Percentiles rank a stretch among this genome's conserved stretches.
phyloP scores from a whole-genome alignment of 2,329 filamentous ascomycete species.

The Cladorrhinum sp. region DNA sequence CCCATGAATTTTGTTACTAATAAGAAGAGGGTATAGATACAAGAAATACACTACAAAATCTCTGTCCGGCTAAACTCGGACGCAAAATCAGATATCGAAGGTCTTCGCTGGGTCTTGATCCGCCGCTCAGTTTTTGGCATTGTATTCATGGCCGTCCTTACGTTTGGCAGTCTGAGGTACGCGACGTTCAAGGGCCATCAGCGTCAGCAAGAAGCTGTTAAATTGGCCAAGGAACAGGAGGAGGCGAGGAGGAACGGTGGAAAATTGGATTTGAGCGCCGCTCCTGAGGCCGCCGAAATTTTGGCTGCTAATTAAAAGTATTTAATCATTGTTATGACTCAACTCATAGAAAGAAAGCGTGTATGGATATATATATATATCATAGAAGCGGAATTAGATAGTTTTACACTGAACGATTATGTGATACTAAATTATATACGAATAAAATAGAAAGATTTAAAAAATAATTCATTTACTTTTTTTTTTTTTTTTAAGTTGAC shows the following conservation, averaged over 20 bases:
- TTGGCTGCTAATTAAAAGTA: slow-evolving; percentile 50
- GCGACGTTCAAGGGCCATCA: slow-evolving; percentile 54
- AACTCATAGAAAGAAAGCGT: background rate
- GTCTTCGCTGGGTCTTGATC: slow-evolving; percentile 79
- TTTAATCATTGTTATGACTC: background rate
- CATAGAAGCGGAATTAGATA: too few relatives aligned
- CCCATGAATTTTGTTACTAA: background rate
- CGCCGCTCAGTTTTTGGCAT: slow-evolving; percentile 62
- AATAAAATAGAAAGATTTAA: background rate
- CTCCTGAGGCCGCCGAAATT: slow-evolving; percentile 56
- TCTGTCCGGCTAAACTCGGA: slow-evolving; percentile 87
- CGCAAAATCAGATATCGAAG: slow-evolving; percentile 87
- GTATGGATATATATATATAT: background rate
- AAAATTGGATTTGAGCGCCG: slow-evolving; percentile 44
- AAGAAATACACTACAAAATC: slow-evolving; percentile 96
- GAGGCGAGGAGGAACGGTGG: slow-evolving; percentile 43
- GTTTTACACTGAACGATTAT: too few relatives aligned
- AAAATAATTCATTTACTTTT: background rate
- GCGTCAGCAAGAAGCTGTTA: slow-evolving; percentile 45
- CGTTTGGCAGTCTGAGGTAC: slow-evolving; percentile 58
- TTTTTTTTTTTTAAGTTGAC: background rate
- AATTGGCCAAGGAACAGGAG: slow-evolving; percentile 40
- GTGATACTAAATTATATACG: too few relatives aligned
- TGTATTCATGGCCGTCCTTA: slow-evolving; percentile 62
- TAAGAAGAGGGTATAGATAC: slow-evolving; percentile 55